A percentile compares a stretch with the other conserved stretches of the same genome.
Evolutionary conservation across 2,329 filamentous ascomycete genomes (phyloP).

Genomic region (Plenodomus tracheiphilus): DNA sequence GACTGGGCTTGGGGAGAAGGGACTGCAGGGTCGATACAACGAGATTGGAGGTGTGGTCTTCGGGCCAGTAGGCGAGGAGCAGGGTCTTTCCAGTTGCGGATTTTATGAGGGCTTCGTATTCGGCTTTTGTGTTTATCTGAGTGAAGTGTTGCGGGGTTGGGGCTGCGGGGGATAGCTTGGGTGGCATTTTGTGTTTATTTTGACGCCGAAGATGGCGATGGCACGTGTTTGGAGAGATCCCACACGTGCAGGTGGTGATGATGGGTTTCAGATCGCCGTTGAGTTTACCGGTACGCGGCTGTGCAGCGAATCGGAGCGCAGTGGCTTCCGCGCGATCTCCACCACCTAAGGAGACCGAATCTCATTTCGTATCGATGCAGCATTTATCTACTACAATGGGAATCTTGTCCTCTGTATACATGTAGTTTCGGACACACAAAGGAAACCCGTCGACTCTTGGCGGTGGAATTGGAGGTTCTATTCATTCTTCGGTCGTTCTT

Average conservation of each 20-base stretch:
- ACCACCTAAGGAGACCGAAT: background rate
- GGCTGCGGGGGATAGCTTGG: background rate
- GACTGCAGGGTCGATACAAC: conserved; percentile 11
- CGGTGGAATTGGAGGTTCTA: too few species aligned
- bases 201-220: too few species aligned
- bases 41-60: conserved; percentile 20
- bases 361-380: background rate
- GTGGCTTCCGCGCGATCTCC: background rate
- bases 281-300: too few species aligned
- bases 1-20: conserved; percentile 15
- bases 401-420: background rate
- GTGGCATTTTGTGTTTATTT: background rate
- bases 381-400: background rate
- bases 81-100: conserved; percentile 22
- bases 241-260: too few species aligned
- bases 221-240: too few species aligned
- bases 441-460: too few species aligned
- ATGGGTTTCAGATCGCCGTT: too few species aligned
- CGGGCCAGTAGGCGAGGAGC: conserved; percentile 26
- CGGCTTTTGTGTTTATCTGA: conserved; percentile 16
- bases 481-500: too few species aligned
- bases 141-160: conserved; percentile 14
- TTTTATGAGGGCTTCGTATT: conserved; percentile 20
- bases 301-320: background rate
- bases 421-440: too few species aligned